Evolutionary conservation across 164 flowering plant species (phyloP), one percentile per base, ranked within the genome.

Genomic region (Tetrastigma voinierianum): DNA sequence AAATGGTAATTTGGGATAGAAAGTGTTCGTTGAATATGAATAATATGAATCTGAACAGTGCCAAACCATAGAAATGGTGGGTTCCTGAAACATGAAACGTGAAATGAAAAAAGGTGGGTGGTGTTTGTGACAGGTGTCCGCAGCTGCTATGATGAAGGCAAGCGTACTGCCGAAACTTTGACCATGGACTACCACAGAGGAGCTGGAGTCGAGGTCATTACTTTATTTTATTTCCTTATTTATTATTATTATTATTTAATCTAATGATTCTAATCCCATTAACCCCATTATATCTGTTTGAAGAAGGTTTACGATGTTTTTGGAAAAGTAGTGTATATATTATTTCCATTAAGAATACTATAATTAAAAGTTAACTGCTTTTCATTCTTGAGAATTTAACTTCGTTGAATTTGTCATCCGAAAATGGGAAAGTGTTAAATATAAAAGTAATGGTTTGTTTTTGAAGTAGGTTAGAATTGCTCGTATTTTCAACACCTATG

Each of bases 401-500:
- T 32, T 32, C n/a, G 40, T 32, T 4, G n/a, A 32, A 32, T 32
- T 32, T 32, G 40, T 32, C 40, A 32, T 32, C 40, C 6, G 3
- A 25, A 7, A 32, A 32, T 32, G 40, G 40, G 40, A 7, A 32
- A 32, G 6, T 0, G 6, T 7, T 32, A 32, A 32, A 32, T 32
- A 3, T 32, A 32, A 3, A 4, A 0, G 40, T 7, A 32, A 32
- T 47, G n/a, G 62, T 52, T 24, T 23, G 12, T 53, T 58, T 67
- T 2, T 52, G 44, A 43, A 67, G 48, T 83, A 93, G 98, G 98
- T 91, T 48, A 88, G 98, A 70, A 94, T 94, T 82, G 98, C 98
- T 61, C 80, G 98, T 71, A 93, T 93, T 67, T 93, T 93, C 59
- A 93, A 93, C 83, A 93, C 98, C 0, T 93, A 93, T 25, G 98